phyloP scores from a whole-genome alignment of 352 stramenopile genomes.

The Phytophthora vignae region DNA sequence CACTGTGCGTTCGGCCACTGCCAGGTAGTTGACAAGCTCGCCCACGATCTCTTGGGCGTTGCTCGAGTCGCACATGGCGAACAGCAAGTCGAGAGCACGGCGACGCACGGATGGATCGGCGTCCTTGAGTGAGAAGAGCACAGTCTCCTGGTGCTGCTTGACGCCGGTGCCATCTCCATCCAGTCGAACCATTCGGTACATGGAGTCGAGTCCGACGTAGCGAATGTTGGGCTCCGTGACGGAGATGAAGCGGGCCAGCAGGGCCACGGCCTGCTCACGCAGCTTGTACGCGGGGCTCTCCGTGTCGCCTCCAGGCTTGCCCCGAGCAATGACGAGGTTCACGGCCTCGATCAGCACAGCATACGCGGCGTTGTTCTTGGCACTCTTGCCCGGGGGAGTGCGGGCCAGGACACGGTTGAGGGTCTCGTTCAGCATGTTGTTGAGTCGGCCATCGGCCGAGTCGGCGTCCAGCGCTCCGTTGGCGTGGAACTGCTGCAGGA shows the following conservation, averaged over 20 bases:
- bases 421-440: constrained; percentile 88
- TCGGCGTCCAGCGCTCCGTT: constrained; percentile 65
- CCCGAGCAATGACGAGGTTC: constrained; percentile 96
- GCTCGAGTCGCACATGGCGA: constrained; percentile 97
- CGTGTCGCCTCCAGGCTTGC: constrained; percentile 62
- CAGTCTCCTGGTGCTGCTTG: constrained; percentile 96
- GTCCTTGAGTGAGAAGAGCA: constrained; percentile 97
- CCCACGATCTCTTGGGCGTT: constrained; percentile 97
- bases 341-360: constrained; percentile 98
- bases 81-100: constrained; percentile 96
- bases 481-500: constrained; percentile 92
- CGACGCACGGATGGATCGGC: constrained; percentile 96
- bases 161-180: constrained; percentile 86
- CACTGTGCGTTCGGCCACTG: constrained; percentile 87
- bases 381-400: constrained; percentile 77
- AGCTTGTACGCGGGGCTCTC: constrained; percentile 77
- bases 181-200: constrained; percentile 95
- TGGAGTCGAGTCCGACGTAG: constrained; percentile 97
- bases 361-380: constrained; percentile 98
- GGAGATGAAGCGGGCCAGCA: constrained; percentile 97
- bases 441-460: constrained; percentile 42
- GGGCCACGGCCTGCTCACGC: constrained; percentile 91
- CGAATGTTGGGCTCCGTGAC: constrained; percentile 98
- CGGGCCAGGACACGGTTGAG: constrained; percentile 94
- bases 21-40: constrained; percentile 96